Conservation (phyloP, 306 rosid species). For the Fragaria iinumae region DNA sequence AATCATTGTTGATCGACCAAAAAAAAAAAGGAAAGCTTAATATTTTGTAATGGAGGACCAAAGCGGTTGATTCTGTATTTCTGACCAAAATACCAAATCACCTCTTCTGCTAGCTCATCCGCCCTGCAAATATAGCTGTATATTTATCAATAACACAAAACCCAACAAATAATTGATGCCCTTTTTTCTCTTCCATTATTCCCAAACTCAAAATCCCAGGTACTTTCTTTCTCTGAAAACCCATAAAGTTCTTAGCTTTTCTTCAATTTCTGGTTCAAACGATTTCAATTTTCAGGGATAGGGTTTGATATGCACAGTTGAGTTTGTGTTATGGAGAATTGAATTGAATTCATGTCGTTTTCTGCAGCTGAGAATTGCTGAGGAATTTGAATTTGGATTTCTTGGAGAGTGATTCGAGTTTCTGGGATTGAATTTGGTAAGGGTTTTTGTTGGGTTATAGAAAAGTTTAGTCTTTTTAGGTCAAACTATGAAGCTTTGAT, state of each 20-base stretch:
- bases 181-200: background rate
- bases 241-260: constrained; percentile 25
- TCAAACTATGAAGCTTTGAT: background rate
- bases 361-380: constrained; percentile 26
- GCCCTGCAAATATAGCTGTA: constrained; percentile 28
- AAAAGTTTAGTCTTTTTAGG: background rate
- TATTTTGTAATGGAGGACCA: background rate
- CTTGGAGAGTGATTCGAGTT: background rate
- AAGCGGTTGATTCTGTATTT: constrained; percentile 3
- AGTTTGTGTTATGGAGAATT: constrained; percentile 1
- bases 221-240: constrained; percentile 15
- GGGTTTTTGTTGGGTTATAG: background rate
- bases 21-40: no score
- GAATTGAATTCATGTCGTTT: constrained; percentile 19
- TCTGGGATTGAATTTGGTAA: background rate
- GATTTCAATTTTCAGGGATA: background rate
- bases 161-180: background rate
- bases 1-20: background rate
- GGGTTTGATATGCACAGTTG: constrained; percentile 17
- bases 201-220: constrained; percentile 45
- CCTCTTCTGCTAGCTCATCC: constrained; percentile 34
- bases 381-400: constrained; percentile 9
- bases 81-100: constrained; percentile 7
- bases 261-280: background rate
- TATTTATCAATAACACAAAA: background rate